Evolutionary conservation across 1,284 basidiomycete species (phyloP).

Genomic region (Fistulina hepatica): DNA sequence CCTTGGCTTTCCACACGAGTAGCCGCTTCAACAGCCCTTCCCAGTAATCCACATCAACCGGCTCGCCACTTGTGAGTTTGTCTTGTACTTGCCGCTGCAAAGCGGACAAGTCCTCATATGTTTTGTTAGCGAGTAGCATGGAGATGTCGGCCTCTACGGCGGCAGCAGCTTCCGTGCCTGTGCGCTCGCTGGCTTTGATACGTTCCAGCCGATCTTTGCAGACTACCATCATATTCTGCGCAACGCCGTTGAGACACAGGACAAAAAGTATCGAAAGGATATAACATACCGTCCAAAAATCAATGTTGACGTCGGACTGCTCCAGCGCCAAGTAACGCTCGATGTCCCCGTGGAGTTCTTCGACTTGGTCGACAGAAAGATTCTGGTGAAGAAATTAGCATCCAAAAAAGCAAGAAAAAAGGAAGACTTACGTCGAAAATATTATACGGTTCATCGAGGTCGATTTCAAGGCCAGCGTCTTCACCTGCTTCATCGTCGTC

Average conservation of each 20-base stretch:
- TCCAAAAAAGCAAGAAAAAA: not conserved
- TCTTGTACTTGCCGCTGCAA: conserved; percentile 82
- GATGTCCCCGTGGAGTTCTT: conserved; percentile 92
- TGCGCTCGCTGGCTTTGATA: conserved; percentile 47
- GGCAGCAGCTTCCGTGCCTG: conserved; percentile 54
- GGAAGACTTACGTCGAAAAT: conserved; percentile 74
- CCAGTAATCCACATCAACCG: conserved; percentile 98
- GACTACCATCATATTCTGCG: conserved; percentile 90
- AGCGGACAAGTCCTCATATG: conserved; percentile 71
- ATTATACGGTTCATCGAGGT: conserved; percentile 95
- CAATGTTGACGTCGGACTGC: conserved; percentile 74
- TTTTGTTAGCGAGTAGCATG: conserved; percentile 65
- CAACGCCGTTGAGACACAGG: conserved; percentile 9
- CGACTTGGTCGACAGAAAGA: conserved; percentile 77
- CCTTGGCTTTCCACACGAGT: conserved; percentile 98
- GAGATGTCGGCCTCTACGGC: conserved; percentile 78
- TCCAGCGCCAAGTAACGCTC: conserved; percentile 87
- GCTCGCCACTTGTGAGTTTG: conserved; percentile 86
- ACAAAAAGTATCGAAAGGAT: no score
- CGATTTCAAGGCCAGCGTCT: conserved; percentile 89
- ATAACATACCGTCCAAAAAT: conserved; percentile 86
- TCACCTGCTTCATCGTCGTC: conserved; percentile 66
- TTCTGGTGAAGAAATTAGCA: conserved; percentile 43
- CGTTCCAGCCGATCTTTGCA: conserved; percentile 88
- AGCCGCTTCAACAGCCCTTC: conserved; percentile 85